phyloP scores from a whole-genome alignment of 352 stramenopile species.

The Pythium chondricola region DNA sequence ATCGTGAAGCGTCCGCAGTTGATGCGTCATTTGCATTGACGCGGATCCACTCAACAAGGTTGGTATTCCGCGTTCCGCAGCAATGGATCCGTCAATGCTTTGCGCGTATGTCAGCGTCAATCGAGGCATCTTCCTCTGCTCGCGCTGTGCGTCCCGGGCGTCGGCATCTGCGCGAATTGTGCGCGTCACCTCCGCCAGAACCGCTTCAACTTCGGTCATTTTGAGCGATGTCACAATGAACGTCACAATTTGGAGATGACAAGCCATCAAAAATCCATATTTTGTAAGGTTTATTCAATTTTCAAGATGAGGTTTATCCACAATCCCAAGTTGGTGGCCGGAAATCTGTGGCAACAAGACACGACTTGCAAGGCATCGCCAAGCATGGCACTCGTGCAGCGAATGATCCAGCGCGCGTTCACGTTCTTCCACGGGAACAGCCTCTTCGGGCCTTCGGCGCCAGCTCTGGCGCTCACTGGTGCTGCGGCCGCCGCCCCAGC shows the following conservation, averaged over 20 bases:
- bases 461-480: slow-evolving; percentile 26
- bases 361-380: not conserved
- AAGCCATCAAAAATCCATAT: not conserved
- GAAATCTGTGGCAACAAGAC: slow-evolving; percentile 1
- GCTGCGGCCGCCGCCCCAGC: slow-evolving; percentile 21
- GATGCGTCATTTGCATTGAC: slow-evolving; percentile 87
- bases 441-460: slow-evolving; percentile 28
- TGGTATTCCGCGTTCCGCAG: slow-evolving; percentile 40
- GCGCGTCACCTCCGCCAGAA: slow-evolving; percentile 22
- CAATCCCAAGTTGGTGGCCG: slow-evolving; percentile 17
- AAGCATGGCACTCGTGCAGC: slow-evolving; percentile 57
- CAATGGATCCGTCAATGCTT: slow-evolving; percentile 84
- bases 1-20: slow-evolving; percentile 77
- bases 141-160: slow-evolving; percentile 11
- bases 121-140: slow-evolving; percentile 23
- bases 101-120: slow-evolving; percentile 88
- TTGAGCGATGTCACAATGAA: not conserved
- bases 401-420: slow-evolving; percentile 62
- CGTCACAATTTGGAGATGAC: not conserved
- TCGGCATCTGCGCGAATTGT: slow-evolving; percentile 24
- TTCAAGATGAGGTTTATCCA: slow-evolving; percentile 11
- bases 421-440: slow-evolving; percentile 48
- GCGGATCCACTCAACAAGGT: slow-evolving; percentile 59
- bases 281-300: not conserved
- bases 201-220: slow-evolving; percentile 20